phyloP scores from a whole-genome alignment of 2,329 filamentous ascomycete genomes.

The Trichoderma sp. region DNA sequence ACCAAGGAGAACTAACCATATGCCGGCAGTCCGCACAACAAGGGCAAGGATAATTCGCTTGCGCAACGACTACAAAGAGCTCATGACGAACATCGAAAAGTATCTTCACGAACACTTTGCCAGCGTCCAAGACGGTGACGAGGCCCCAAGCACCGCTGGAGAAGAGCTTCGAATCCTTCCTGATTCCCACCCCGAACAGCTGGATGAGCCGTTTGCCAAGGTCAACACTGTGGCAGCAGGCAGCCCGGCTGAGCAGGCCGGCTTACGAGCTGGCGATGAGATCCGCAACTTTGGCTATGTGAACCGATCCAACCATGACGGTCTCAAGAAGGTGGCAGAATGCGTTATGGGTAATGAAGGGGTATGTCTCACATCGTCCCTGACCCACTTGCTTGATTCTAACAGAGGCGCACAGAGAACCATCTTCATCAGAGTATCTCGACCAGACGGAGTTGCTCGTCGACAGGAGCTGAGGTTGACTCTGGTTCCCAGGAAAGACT shows the following conservation, averaged over 20 bases:
- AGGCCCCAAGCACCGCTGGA: conserved; percentile 32
- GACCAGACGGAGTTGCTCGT: conserved; percentile 47
- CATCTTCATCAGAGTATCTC: conserved; percentile 68
- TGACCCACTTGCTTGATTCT: conserved; percentile 30
- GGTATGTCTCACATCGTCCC: conserved; percentile 58
- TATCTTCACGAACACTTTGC: conserved; percentile 90
- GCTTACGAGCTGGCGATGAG: conserved; percentile 76
- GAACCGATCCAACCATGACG: conserved; percentile 82
- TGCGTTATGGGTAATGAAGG: conserved; percentile 87
- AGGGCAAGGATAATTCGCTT: conserved; percentile 85
- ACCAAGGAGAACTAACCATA: conserved; percentile 5
- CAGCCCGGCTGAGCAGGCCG: conserved; percentile 82
- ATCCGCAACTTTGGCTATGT: conserved; percentile 85
- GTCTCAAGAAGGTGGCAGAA: conserved; percentile 82
- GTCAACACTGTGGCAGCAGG: conserved; percentile 79
- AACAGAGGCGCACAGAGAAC: conserved; percentile 56
- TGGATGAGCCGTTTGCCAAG: conserved; percentile 69
- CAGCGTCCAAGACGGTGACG: conserved; percentile 58
- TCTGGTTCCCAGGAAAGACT: conserved; percentile 75
- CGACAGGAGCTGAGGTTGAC: conserved; percentile 67
- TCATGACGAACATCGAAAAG: conserved; percentile 83
- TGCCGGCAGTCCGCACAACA: conserved; percentile 79
- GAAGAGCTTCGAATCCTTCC: conserved; percentile 38
- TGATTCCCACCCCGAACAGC: conserved; percentile 36
- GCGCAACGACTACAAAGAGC: conserved; percentile 87